Evolutionary conservation across 148 eudicot genomes (phyloP), one percentile per base, ranked within the genome.

Genomic region (Hydrangea macrophylla): DNA sequence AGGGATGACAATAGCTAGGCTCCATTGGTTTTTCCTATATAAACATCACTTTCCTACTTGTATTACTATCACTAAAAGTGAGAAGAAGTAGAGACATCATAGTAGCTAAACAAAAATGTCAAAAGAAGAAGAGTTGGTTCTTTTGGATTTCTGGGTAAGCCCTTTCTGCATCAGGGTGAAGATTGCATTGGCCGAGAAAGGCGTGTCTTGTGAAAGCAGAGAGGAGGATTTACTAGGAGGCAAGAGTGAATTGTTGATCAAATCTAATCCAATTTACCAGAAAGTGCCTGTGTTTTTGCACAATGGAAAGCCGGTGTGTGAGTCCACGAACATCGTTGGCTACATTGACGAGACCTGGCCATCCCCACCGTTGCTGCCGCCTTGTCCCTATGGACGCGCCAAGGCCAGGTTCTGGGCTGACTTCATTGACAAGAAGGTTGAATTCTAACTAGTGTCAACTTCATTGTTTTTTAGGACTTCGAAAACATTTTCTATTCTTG

Each of bases 391-490:
- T 45, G 80, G 60, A n/a, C 57, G 65, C 31, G 74, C 83, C n/a
- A 50, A 65, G 39, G 80, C 83, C 6, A 58, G 83, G 27, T 80
- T 80, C 31, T 80, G 79, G 80, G 67, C 83, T 6, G 80, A 80
- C 62, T 80, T 58, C 74, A 76, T 76, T 53, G 77, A 80, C 69
- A 73, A 76, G 26, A 75, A 76, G 77, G 80, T 79, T 20, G n/a
- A n/a, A n/a, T n/a, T n/a, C n/a, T n/a, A n/a, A n/a, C n/a, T n/a
- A n/a, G n/a, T n/a, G n/a, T n/a, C n/a, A n/a, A n/a, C n/a, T n/a
- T n/a, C n/a, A n/a, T n/a, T n/a, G n/a, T n/a, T n/a, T n/a, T n/a
- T n/a, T n/a, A n/a, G n/a, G n/a, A n/a, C n/a, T n/a, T n/a, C n/a
- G n/a, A n/a, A n/a, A n/a, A n/a, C n/a, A n/a, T n/a, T n/a, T n/a